Percentiles rank a stretch among this genome's conserved stretches.
phyloP scores from a whole-genome alignment of 2,329 filamentous ascomycete species.

The Metarhizium sp. region DNA sequence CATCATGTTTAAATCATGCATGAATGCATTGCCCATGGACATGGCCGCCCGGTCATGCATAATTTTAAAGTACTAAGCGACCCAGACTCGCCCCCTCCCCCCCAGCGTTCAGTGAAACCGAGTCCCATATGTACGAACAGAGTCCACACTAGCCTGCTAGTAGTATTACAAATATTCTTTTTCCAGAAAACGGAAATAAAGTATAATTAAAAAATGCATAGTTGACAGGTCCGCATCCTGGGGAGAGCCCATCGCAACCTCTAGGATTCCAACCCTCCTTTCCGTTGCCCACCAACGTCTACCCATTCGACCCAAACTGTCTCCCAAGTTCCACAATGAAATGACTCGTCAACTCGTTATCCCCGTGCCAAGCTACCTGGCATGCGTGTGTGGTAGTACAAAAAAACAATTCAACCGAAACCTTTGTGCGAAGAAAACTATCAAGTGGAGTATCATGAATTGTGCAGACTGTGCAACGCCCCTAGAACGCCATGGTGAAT shows the following conservation, averaged over 20 bases:
- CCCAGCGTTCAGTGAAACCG: too few relatives aligned
- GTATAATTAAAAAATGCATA: too few relatives aligned
- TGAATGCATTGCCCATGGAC: too few relatives aligned
- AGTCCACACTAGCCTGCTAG: too few relatives aligned
- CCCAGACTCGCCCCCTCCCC: too few relatives aligned
- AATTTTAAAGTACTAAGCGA: too few relatives aligned
- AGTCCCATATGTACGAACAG: too few relatives aligned
- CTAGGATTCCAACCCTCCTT: not conserved
- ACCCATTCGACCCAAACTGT: not conserved
- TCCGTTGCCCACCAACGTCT: not conserved
- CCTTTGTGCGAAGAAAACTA: not conserved
- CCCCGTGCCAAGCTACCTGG: not conserved
- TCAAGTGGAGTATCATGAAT: conserved; percentile 3
- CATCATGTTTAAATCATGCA: too few relatives aligned
- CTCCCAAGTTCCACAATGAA: not conserved
- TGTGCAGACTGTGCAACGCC: conserved; percentile 1
- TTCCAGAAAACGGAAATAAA: too few relatives aligned
- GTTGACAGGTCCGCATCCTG: too few relatives aligned
- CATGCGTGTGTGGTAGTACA: not conserved
- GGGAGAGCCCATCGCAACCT: not conserved
- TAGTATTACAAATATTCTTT: too few relatives aligned
- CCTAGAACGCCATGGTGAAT: not conserved
- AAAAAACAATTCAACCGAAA: conserved; percentile 1
- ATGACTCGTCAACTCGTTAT: conserved; percentile 5
- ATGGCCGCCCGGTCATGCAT: too few relatives aligned